Conservation (phyloP, 1,284 basidiomycete genomes). For the Phlebopus sp. region DNA sequence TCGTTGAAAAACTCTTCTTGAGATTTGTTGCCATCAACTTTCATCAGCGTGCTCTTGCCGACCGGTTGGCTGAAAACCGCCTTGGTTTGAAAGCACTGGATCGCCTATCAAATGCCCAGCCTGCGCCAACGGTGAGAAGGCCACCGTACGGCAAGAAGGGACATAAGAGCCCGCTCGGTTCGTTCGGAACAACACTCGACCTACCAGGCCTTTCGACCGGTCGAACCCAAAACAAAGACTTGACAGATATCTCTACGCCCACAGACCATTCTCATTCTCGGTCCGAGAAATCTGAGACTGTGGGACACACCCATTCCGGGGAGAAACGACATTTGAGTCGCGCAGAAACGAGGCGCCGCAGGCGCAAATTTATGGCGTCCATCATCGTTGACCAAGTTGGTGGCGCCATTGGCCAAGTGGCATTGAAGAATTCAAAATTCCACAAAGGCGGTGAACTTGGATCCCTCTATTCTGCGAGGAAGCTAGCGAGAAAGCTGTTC, state of each 20-base stretch:
- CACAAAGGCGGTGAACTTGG: slow-evolving; percentile 54
- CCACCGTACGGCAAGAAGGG: slow-evolving; percentile 35
- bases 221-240: slow-evolving; percentile 30
- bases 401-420: slow-evolving; percentile 67
- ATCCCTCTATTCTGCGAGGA: slow-evolving; percentile 66
- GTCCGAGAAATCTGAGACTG: slow-evolving; percentile 17
- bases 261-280: slow-evolving; percentile 2
- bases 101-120: slow-evolving; percentile 62
- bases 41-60: slow-evolving; percentile 70
- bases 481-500: slow-evolving; percentile 74
- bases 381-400: slow-evolving; percentile 72
- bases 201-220: slow-evolving; percentile 22
- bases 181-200: slow-evolving; percentile 32
- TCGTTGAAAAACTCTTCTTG: slow-evolving; percentile 69
- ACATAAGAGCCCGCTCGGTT: slow-evolving; percentile 29
- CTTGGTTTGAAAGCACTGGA: slow-evolving; percentile 68
- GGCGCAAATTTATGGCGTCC: slow-evolving; percentile 53
- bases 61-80: slow-evolving; percentile 67
- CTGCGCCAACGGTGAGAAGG: slow-evolving; percentile 31
- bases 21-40: slow-evolving; percentile 78
- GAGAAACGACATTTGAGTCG: slow-evolving; percentile 22
- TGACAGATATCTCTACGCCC: slow-evolving; percentile 7
- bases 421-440: slow-evolving; percentile 64
- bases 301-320: slow-evolving; percentile 15
- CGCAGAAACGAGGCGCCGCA: slow-evolving; percentile 41